Evolutionary conservation across 345 rosid genomes (phyloP), one percentile per base, ranked within the genome.

Genomic region (Eucalyptus sideroxylon): DNA sequence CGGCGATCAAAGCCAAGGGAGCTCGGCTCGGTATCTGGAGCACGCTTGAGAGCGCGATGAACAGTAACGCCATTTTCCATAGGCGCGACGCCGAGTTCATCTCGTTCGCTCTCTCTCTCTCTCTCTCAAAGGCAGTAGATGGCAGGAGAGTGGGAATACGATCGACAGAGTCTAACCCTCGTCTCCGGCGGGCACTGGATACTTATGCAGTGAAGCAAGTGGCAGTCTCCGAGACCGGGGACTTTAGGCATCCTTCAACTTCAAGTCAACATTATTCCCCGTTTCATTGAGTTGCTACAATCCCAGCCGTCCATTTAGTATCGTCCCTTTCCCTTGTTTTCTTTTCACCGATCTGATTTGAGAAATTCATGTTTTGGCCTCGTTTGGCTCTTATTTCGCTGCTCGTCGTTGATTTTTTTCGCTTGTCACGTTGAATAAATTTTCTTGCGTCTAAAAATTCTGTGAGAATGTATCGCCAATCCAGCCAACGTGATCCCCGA

Each of bases 1-100:
- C n/a, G 65, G n/a, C 65, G 65, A 59, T 59, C n/a, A 11, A 26
- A 26, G n/a, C 65, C 65, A 0, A 24, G 3, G 0, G 65, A 59
- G 65, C 14, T 59, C 0, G 1, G 12, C n/a, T 9, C 0, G 13
- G 7, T 59, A 5, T 26, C 65, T 10, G 1, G 14, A 59, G 3
- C 1, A 3, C 65, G 65, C n/a, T 9, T 0, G 30, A 59, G 65
- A 59, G 65, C 6, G n/a, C n/a, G 65, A 26, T 26, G 65, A 59
- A 24, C 65, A 59, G n/a, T 10, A 56, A 56, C 1, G 30, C 62
- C 30, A 56, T 6, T 23, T 23, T 56, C 60, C 60, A 51, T 16
- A 51, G 0, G 8, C 9, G 2, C 55, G 21, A 4, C 62, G 30
- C 62, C 62, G 1, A 56, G 62, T 23, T 56, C 62, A 56, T 53